These are phyloP conservation scores for Puya raimondii DNA, from an alignment of 176 grass and related monocot genomes.

Conservation along the genomic window DNA sequence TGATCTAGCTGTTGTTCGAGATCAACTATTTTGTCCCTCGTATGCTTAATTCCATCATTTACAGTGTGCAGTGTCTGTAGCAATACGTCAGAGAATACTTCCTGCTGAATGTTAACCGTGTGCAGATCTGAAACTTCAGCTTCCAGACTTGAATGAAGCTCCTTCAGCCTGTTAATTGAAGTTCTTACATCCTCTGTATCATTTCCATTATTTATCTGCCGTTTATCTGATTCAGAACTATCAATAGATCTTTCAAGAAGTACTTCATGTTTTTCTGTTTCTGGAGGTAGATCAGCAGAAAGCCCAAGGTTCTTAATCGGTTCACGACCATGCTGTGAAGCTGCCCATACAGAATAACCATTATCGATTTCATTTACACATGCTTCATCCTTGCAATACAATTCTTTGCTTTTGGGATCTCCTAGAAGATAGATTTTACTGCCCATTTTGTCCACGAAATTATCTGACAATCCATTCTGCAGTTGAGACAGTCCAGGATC, in stretches of 20 bases:
- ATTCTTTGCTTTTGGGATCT: neutral
- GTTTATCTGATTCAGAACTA: constrained; percentile 22
- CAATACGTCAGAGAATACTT: constrained; percentile 76
- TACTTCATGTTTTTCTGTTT: constrained; percentile 29
- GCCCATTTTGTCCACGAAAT: neutral
- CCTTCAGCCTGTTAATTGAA: constrained; percentile 19
- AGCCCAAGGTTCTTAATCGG: neutral
- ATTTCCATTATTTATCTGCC: constrained; percentile 1
- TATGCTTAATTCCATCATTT: constrained; percentile 41
- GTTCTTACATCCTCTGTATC: constrained; percentile 18
- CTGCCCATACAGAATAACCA: neutral
- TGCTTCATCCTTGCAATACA: constrained; percentile 13
- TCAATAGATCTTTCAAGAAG: constrained; percentile 25
- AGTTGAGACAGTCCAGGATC: constrained; percentile 19
- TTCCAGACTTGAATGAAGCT: constrained; percentile 31
- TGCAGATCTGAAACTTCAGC: constrained; percentile 56
- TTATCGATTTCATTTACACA: constrained; percentile 1
- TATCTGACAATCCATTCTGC: constrained; percentile 33
- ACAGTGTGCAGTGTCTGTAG: constrained; percentile 40
- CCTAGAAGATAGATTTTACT: neutral
- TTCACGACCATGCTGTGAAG: constrained; percentile 2
- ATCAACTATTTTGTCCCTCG: constrained; percentile 43
- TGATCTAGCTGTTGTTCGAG: constrained; percentile 55
- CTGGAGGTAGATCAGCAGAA: constrained; percentile 15
- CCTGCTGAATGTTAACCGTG: constrained; percentile 44